Base-by-base conservation (phyloP, 768 basidiomycete species). In the Lentinus brumalis region DNA sequence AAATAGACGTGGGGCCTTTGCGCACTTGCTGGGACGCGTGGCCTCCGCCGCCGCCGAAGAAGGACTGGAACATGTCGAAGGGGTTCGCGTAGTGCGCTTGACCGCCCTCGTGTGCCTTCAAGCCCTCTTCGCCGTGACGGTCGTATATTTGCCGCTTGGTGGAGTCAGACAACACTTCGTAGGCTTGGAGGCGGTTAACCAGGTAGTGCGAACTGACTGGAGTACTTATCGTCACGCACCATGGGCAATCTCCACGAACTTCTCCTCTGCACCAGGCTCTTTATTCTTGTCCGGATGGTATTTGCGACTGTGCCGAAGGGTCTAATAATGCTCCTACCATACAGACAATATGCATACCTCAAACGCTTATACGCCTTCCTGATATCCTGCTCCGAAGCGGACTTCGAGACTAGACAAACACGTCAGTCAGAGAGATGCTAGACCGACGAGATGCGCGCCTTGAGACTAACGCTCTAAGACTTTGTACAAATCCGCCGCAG, bases 111-210 rank as follows among this genome's bases (percentile, higher is more conserved):
- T 92, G 92, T 35, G 91, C 91, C 73, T 92, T 93, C 56, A 99
- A 73, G 9, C 96, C 96, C 73, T 97, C 96, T 84, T 96, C 94
- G 62, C 96, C 96, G 77, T 95, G 88, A 59, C 88, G 83, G 74
- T 98, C 97, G 74, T 98, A 99, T 63, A 96, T 92, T 77, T 86
- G 82, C 32, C 92, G 88, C 89, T 94, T 96, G 91, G 86, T 85
- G 1, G 83, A 55, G 71, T 98, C 94, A 7, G 94, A 95, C 31
- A 99, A 81, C n/a, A 96, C 85, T 74, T 98, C 96, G 67, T 98
- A 99, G 8, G 96, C 97, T 88, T 63, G 14, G 60, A 21, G 57
- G 10, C 1, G 16, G 42, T 53, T 6, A 53, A 4, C 9, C 21
- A 46, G 12, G n/a, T 5, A 29, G 31, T 5, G 4, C 12, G 9